These are phyloP conservation scores for Firmiana major DNA, from an alignment of 345 rosid genomes.

Conservation along the genomic window DNA sequence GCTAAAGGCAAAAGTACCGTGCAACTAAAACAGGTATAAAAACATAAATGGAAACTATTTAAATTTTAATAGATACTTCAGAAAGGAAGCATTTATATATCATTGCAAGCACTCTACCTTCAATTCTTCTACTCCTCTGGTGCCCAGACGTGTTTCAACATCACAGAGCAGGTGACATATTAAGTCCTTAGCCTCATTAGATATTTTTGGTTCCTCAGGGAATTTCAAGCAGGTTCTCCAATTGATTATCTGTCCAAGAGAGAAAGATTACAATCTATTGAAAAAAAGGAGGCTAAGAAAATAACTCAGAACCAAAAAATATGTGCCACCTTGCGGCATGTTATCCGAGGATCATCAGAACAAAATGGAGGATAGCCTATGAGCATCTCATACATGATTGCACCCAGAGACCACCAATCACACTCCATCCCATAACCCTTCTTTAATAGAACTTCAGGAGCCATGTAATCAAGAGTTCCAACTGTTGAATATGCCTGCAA, in stretches of 20 bases:
- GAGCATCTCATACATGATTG: constrained; percentile 97
- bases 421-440: constrained; percentile 98
- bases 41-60: neutral
- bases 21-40: neutral
- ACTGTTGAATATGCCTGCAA: constrained; percentile 94
- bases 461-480: constrained; percentile 99
- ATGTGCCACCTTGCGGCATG: constrained; percentile 84
- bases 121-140: constrained; percentile 84
- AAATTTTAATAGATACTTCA: neutral
- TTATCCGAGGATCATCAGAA: constrained; percentile 91
- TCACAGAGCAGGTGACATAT: constrained; percentile 89
- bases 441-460: constrained; percentile 93
- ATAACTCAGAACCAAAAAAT: constrained; percentile 17
- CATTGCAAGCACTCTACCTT: constrained; percentile 44
- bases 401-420: constrained; percentile 99
- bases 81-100: neutral
- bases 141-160: constrained; percentile 87
- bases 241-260: constrained; percentile 63
- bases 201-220: constrained; percentile 88
- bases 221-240: constrained; percentile 95
- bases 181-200: constrained; percentile 80
- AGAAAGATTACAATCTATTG: constrained; percentile 24
- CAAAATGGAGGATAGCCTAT: constrained; percentile 97
- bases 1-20: neutral
- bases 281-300: constrained; percentile 9